Evolutionary conservation across 108 stramenopile species (phyloP), one percentile per base, ranked within the genome.

Genomic region (Skeletonema marinoi): DNA sequence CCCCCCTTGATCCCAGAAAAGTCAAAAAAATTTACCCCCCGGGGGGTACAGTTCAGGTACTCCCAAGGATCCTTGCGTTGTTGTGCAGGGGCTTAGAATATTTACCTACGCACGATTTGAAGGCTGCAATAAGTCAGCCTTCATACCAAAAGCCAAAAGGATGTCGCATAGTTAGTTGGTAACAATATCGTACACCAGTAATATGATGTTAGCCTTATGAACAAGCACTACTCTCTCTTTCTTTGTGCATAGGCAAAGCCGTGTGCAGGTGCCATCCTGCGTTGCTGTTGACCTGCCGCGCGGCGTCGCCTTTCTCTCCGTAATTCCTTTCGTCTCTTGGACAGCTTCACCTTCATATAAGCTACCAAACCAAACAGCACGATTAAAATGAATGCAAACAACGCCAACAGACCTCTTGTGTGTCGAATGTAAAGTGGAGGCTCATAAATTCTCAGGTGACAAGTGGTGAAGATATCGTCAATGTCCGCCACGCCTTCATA

Each of bases 371-470:
- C 1, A 10, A 25, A 25, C 1, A 56, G 25, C 0, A 1, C 54
- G 17, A 56, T 56, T 0, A 0, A 2, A 29, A 25, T 25, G 54
- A 56, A 25, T 10, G 25, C 54, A 29, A 56, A 7, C 25, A 56
- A 11, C 25, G 54, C 54, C 54, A 56, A 6, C 2, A 56, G 8
- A 1, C 54, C 54, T 56, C 54, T 56, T 7, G 89, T 89, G 67
- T 93, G 61, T 19, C 87, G 44, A 38, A 88, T 83, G 32, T 68
- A 85, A 65, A 82, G 63, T 19, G 83, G 80, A 6, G 96, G 94
- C 33, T 83, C 78, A 54, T 89, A 88, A 58, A 96, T 93, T 41
- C 32, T 68, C 33, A 92, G 81, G 80, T 96, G 96, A 80, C 96
- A 96, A 2, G 89, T 89, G 16, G 60, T 64, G 75, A 93, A 96